Evolutionary conservation across 1,139 yeast species (phyloP).

Genomic region (Candida tetrigidarum): DNA sequence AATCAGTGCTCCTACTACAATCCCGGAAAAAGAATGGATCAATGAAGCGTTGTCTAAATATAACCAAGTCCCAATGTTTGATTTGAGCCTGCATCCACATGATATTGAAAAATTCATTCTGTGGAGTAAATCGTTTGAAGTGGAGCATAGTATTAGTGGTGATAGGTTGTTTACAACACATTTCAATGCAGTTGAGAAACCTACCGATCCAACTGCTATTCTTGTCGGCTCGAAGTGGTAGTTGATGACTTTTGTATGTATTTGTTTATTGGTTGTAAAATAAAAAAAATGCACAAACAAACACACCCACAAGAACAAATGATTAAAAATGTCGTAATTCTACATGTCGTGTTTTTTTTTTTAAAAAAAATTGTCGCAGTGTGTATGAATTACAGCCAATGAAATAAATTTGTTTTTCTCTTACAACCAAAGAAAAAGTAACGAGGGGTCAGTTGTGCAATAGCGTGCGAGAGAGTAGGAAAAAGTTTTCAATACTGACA

Average conservation of each 20-base stretch:
- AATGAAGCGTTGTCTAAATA: conserved; percentile 34
- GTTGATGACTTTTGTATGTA: not conserved
- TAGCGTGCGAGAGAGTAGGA: no score
- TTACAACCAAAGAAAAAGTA: conserved; percentile 10
- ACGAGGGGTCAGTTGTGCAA: not conserved
- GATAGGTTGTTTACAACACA: conserved; percentile 48
- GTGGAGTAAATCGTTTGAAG: conserved; percentile 42
- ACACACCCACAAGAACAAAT: no score
- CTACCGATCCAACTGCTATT: conserved; percentile 50
- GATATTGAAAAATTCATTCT: conserved; percentile 20
- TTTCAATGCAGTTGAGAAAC: conserved; percentile 55
- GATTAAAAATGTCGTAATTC: not conserved
- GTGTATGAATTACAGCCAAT: conserved; percentile 13
- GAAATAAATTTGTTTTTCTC: conserved; percentile 15
- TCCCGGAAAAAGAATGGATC: conserved; percentile 48
- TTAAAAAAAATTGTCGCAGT: not conserved
- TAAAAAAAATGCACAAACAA: not conserved
- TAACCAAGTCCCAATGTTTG: conserved; percentile 27
- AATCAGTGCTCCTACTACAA: conserved; percentile 51
- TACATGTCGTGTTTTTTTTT: not conserved
- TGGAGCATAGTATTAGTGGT: conserved; percentile 30
- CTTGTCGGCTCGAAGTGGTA: conserved; percentile 52
- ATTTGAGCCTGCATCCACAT: conserved; percentile 20
- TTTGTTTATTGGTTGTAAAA: not conserved
- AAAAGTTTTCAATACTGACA: conserved; percentile 5